Base-by-base conservation (phyloP, 23 red algal species). In the Gracilaria caudata region DNA sequence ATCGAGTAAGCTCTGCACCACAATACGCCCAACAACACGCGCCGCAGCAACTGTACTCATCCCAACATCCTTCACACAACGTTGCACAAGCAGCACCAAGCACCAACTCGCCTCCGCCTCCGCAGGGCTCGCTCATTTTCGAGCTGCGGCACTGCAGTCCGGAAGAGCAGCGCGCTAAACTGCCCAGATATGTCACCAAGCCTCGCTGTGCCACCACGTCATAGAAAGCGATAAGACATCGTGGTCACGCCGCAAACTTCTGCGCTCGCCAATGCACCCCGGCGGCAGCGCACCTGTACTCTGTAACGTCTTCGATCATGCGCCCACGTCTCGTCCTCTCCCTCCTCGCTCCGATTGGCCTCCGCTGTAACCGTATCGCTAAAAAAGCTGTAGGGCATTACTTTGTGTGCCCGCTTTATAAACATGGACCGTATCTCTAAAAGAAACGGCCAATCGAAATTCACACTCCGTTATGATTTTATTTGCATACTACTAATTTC, bases 121-220 rank as follows among this genome's bases (percentile, higher is more conserved):
- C 7, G 32, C 37, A 71, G 33, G 17, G 32, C 4, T 23, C 19
- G 65, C 7, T 36, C 65, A 28, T 71, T 28, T 71, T 71, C 65
- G 65, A 71, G 26, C 32, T 43, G 51, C 20, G 53, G 14, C 40
- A 89, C 43, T 33, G 51, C 29, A 80, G 74, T 34, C 68, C 71
- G 57, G 86, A 90, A 63, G 86, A 90, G 59, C 39, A 78, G 16
- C 73, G 86, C 4, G 86, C 86, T 19, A 33, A 80, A 39, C 74
- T 90, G 8, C 86, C 86, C 20, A 44, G 86, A 32, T 90, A 90
- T 55, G 33, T 61, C 14, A 83, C 51, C 16, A 51, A 79, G 44
- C 65, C 37, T 4, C 65, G 65, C 57, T 60, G 57, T 60, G 57
- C 57, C 21, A 60, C 23, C 23, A 60, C 57, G 23, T 60, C 57